Base-by-base conservation (phyloP, 1,139 yeast genomes). In the Hanseniaspora sp. region DNA sequence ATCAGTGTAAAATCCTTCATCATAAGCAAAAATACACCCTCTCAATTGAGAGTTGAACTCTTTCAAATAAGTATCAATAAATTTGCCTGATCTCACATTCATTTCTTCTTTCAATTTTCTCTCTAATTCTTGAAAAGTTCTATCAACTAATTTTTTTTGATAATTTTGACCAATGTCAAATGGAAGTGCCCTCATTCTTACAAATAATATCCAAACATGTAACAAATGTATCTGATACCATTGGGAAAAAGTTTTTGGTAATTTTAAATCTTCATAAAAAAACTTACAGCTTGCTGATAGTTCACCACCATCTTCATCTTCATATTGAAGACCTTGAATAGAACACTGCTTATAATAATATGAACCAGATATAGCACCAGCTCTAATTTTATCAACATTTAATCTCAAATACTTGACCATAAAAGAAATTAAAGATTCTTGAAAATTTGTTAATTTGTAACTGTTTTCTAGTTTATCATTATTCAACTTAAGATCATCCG, bases 141-240 rank as follows among this genome's bases (percentile, higher is more conserved):
- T 77, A 67, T 94, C 96, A 46, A 90, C 85, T 52, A 94, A 71
- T 67, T 88, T 88, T 68, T 90, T 96, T 69, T 92, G 96, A 69
- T 90, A 92, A 66, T 84, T 84, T 61, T 79, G 79, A 43, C 96
- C 94, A 65, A 86, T 82, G 64, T 86, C 83, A 67, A 83, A 83
- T 0, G 97, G 97, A 83, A 94, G 76, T 18, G 95, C 95, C 67
- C 99, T 80, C 96, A 92, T 88, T 64, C 98, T 80, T 15, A 86
- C 95, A 61, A 84, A 83, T 54, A 92, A 74, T 64, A 92, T 82
- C 99, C 99, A 92, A 59, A 86, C 82, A 68, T 92, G 98, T 60
- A 92, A 74, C 3, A 84, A 76, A 6, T 95, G 85, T 60, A 92
- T 84, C 69, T 90, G 97, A 66, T 83, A 90, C 95, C 96, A 92